Evolutionary conservation across 2,329 filamentous ascomycete species (phyloP), one percentile per base, ranked within the genome.

Genomic region (Neocatenulostroma microsporum): DNA sequence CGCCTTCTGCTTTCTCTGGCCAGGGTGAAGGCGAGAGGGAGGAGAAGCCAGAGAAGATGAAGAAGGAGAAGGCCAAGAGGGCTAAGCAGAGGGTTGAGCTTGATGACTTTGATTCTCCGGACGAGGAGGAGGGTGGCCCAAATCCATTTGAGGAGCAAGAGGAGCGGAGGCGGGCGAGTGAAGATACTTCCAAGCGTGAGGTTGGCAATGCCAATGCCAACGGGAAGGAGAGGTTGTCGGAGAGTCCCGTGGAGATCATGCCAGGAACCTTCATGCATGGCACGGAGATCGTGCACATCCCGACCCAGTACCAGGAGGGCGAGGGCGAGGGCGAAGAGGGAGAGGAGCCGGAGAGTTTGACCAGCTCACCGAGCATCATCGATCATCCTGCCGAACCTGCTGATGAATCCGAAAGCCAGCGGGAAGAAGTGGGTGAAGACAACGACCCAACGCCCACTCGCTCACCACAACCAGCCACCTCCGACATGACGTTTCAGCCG

Each of bases 201-300:
- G 21, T 20, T 9, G 30, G 17, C 5, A n/a, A 21, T 14, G 40
- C 43, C 28, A 46, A 52, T n/a, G 41, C 55, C 18, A 36, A 42
- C 15, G 36, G 41, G 13, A 44, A 31, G 23, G 40, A 43, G 29
- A 21, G 73, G 26, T 55, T 78, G 20, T 77, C 78, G 4, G 80
- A 84, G 54, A 85, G 81, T 8, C 81, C 81, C 3, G 70, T 81
- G 5, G 68, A 80, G 44, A 69, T 81, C 4, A 79, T n/a, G n/a
- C n/a, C n/a, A n/a, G n/a, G n/a, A n/a, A n/a, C n/a, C n/a, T n/a
- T n/a, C n/a, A 60, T 61, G 57, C 56, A 61, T 34, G 58, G 57
- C 24, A 60, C 58, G 5, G 58, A 61, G 34, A 50, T 49, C 20
- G 49, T 60, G 9, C 58, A 61, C 30, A 60, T 61, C 6, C 58